Evolutionary conservation across 2,329 filamentous ascomycete genomes (phyloP).

Genomic region (Bretziella fagacearum): DNA sequence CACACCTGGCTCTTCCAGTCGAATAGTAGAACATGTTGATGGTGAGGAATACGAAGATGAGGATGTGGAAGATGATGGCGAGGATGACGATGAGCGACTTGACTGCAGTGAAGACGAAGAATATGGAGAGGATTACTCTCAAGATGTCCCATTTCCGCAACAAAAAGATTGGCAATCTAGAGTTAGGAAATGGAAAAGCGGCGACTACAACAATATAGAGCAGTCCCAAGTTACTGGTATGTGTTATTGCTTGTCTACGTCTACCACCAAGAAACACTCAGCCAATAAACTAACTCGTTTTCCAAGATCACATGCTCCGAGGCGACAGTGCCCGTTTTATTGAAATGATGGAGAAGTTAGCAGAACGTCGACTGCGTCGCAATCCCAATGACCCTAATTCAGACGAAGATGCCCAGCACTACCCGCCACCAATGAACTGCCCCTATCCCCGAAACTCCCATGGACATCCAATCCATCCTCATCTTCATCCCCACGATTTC

Average conservation of each 20-base stretch:
- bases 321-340: slow-evolving; percentile 99
- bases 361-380: slow-evolving; percentile 62
- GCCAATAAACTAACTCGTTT: slow-evolving; percentile 44
- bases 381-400: not conserved
- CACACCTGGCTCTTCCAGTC: slow-evolving; percentile 57
- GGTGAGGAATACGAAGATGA: slow-evolving; percentile 38
- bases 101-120: slow-evolving; percentile 36
- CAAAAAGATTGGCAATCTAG: no score
- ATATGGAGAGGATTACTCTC: slow-evolving; percentile 41
- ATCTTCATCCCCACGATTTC: slow-evolving; percentile 56
- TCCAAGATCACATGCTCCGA: slow-evolving; percentile 91
- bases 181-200: no score
- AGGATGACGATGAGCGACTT: slow-evolving; percentile 37
- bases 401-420: slow-evolving; percentile 12
- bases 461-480: slow-evolving; percentile 44
- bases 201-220: no score
- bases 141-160: not conserved
- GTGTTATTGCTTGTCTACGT: no score
- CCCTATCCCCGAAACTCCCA: slow-evolving; percentile 28
- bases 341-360: slow-evolving; percentile 99
- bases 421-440: not conserved
- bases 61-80: slow-evolving; percentile 34
- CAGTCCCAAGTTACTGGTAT: no score
- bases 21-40: slow-evolving; percentile 48
- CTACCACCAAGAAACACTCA: no score